These are phyloP conservation scores for Trichothecium sympodiale DNA, from an alignment of 2,329 filamentous ascomycete species.

Conservation along the genomic window DNA sequence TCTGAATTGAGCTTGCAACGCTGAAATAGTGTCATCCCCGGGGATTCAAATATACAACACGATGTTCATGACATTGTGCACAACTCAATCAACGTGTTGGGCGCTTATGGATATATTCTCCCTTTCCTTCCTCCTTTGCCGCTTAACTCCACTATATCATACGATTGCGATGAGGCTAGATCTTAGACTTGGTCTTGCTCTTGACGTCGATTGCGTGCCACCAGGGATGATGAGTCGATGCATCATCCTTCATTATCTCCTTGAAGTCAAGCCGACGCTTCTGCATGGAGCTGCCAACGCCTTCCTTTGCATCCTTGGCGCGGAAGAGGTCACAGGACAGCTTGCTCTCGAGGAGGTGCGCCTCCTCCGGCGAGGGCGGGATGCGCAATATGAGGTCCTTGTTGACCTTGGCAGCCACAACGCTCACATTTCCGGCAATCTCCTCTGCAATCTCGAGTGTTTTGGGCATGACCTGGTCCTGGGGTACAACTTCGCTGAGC, in stretches of 20 bases:
- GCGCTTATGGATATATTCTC: too few species aligned
- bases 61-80: too few species aligned
- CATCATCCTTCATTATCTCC: slow-evolving; percentile 48
- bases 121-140: too few species aligned
- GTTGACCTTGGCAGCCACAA: slow-evolving; percentile 54
- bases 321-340: slow-evolving; percentile 51
- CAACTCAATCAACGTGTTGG: too few species aligned
- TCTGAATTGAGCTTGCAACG: too few species aligned
- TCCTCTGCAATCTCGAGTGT: slow-evolving; percentile 58
- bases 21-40: too few species aligned
- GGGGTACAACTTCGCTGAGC: slow-evolving; percentile 54
- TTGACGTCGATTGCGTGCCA: slow-evolving; percentile 40
- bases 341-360: slow-evolving; percentile 58
- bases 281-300: slow-evolving; percentile 57
- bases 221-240: slow-evolving; percentile 54
- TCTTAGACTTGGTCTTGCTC: slow-evolving; percentile 14
- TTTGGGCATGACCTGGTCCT: slow-evolving; percentile 49
- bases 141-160: too few species aligned
- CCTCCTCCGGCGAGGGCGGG: slow-evolving; percentile 49
- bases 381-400: slow-evolving; percentile 59
- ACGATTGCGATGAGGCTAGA: slow-evolving; percentile 6
- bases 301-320: slow-evolving; percentile 51
- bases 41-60: too few species aligned
- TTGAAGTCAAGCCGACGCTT: slow-evolving; percentile 54
- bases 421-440: slow-evolving; percentile 54